These are phyloP conservation scores for Croton laevigatus DNA, from an alignment of 441 rosid species.

Conservation along the genomic window DNA sequence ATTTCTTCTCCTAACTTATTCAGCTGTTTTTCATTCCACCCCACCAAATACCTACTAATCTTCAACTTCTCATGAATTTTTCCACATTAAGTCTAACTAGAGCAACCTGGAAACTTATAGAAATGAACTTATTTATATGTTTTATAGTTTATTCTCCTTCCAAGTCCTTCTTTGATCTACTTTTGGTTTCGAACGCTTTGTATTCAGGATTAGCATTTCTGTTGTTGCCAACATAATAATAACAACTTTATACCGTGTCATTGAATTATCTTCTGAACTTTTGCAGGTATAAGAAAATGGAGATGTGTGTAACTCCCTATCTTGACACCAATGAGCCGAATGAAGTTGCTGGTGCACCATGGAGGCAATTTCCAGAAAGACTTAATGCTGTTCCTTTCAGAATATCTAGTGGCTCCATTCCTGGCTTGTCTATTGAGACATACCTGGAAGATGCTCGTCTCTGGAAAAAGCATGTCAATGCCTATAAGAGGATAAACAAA, in stretches of 20 bases:
- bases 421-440: conserved; percentile 52
- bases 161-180: neutral
- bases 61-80: neutral
- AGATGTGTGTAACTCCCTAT: conserved; percentile 64
- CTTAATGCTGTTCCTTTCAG: conserved; percentile 68
- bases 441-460: conserved; percentile 60
- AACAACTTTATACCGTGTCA: neutral
- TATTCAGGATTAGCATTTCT: neutral
- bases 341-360: conserved; percentile 23
- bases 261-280: conserved; percentile 6
- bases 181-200: neutral
- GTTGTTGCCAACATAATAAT: neutral
- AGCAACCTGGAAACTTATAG: neutral
- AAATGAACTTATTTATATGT: neutral
- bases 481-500: conserved; percentile 64
- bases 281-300: conserved; percentile 69
- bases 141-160: neutral
- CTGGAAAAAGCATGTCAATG: conserved; percentile 79
- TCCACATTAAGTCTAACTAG: neutral
- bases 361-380: conserved; percentile 73
- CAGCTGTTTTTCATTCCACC: neutral
- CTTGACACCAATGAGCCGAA: conserved; percentile 47
- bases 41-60: neutral
- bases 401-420: conserved; percentile 58
- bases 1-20: neutral